phyloP scores from a whole-genome alignment of 208 protist genomes.

The Angomonas ambiguus region DNA sequence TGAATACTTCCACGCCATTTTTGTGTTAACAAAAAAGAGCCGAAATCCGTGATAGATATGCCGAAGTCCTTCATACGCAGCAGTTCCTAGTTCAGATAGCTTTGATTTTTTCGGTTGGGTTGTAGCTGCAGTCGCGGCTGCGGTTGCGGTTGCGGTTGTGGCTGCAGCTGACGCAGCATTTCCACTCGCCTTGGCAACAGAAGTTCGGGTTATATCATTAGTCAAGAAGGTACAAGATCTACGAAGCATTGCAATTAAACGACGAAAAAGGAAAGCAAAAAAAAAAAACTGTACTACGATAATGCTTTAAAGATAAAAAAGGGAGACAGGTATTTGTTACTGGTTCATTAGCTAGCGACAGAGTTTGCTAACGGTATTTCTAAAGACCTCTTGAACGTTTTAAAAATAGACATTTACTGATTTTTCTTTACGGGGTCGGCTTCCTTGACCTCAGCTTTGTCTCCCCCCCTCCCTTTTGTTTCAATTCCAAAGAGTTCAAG shows the following conservation, averaged over 20 bases:
- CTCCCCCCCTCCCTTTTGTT: too few relatives aligned
- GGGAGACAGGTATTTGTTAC: too few relatives aligned
- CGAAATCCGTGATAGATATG: constrained; percentile 89
- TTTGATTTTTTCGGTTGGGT: constrained; percentile 23
- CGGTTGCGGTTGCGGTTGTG: background rate
- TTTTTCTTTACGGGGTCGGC: constrained; percentile 33
- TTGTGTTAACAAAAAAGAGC: constrained; percentile 85
- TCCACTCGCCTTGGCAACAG: background rate
- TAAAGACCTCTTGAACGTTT: too few relatives aligned
- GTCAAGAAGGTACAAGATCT: constrained; percentile 21
- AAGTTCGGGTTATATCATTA: background rate
- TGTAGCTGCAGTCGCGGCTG: background rate
- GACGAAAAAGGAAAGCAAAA: constrained; percentile 2
- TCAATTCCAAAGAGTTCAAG: constrained; percentile 46
- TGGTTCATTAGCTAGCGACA: too few relatives aligned
- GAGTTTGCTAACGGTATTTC: too few relatives aligned
- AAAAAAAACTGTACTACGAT: constrained; percentile 10
- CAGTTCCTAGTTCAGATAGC: constrained; percentile 29
- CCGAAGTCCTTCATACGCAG: constrained; percentile 52
- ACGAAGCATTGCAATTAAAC: background rate
- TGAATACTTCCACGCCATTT: constrained; percentile 84
- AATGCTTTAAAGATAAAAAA: background rate
- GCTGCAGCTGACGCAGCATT: background rate
- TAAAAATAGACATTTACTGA: background rate
- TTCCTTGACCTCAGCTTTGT: constrained; percentile 11